Evolutionary conservation across 495 filamentous ascomycete genomes (phyloP).

Genomic region (Usnea hakonensis): DNA sequence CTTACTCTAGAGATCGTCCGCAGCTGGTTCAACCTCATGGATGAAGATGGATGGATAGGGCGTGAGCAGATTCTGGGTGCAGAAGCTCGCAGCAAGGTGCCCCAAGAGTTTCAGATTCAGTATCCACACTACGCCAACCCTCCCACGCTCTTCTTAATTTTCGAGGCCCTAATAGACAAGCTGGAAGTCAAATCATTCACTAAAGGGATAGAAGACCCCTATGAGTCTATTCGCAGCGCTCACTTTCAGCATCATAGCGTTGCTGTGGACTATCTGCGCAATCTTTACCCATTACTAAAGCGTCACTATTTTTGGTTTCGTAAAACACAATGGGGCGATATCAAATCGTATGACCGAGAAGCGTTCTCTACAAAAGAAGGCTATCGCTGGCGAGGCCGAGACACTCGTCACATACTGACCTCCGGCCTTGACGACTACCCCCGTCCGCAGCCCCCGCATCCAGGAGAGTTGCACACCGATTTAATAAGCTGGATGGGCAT

Average conservation of each 20-base stretch:
- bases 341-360: constrained; percentile 82
- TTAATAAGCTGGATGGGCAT: constrained; percentile 94
- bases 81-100: constrained; percentile 96
- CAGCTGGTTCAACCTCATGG: constrained; percentile 93
- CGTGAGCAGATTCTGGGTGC: constrained; percentile 91
- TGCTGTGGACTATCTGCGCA: constrained; percentile 64
- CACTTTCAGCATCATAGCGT: constrained; percentile 12
- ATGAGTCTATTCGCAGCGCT: constrained; percentile 19
- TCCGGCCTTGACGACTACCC: constrained; percentile 96
- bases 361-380: constrained; percentile 73
- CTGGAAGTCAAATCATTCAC: constrained; percentile 40
- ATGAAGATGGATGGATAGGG: constrained; percentile 96
- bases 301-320: constrained; percentile 93
- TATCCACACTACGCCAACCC: constrained; percentile 98
- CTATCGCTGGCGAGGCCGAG: constrained; percentile 94
- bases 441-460: constrained; percentile 89
- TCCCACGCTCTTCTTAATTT: constrained; percentile 86
- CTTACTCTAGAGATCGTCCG: constrained; percentile 87
- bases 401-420: constrained; percentile 75
- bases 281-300: constrained; percentile 85
- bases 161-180: constrained; percentile 75
- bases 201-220: constrained; percentile 17
- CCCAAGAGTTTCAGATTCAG: constrained; percentile 87
- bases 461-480: constrained; percentile 93
- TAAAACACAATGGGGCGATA: constrained; percentile 80